phyloP scores from a whole-genome alignment of 2,329 filamentous ascomycete species.

The Diaporthe sp. region DNA sequence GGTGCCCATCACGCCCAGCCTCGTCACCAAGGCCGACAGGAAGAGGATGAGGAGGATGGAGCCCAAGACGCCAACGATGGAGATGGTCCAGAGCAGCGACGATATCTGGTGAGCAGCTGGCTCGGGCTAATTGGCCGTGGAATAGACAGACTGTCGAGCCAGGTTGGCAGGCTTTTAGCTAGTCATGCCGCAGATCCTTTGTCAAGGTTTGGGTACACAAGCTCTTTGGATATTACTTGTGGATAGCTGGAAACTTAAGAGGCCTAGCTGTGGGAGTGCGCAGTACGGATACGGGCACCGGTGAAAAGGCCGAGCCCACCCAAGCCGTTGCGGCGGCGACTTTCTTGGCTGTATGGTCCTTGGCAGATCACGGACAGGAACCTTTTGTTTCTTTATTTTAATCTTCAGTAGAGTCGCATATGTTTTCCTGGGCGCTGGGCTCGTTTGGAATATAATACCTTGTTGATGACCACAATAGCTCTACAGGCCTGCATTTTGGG shows the following conservation, averaged over 20 bases:
- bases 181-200: constrained; percentile 1
- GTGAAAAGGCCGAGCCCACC: constrained; percentile 11
- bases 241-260: neutral
- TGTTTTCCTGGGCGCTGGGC: constrained; percentile 21
- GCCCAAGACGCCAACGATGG: constrained; percentile 73
- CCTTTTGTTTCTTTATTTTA: neutral
- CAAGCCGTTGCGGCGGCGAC: neutral
- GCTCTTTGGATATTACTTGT: neutral
- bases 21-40: constrained; percentile 79
- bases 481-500: neutral
- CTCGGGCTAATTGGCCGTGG: neutral
- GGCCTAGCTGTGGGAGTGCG: neutral
- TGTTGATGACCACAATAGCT: neutral
- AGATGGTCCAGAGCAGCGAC: constrained; percentile 73
- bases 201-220: neutral
- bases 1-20: constrained; percentile 81
- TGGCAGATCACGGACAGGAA: constrained; percentile 1
- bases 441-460: constrained; percentile 29
- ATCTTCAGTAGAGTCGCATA: constrained; percentile 25
- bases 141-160: neutral
- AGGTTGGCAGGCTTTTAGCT: neutral
- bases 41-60: constrained; percentile 77
- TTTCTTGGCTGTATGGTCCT: neutral
- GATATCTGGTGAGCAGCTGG: constrained; percentile 70
- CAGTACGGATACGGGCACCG: neutral